Base-by-base conservation (phyloP, 2,329 filamentous ascomycete species). In the Nannizziopsis arthrosporioides region DNA sequence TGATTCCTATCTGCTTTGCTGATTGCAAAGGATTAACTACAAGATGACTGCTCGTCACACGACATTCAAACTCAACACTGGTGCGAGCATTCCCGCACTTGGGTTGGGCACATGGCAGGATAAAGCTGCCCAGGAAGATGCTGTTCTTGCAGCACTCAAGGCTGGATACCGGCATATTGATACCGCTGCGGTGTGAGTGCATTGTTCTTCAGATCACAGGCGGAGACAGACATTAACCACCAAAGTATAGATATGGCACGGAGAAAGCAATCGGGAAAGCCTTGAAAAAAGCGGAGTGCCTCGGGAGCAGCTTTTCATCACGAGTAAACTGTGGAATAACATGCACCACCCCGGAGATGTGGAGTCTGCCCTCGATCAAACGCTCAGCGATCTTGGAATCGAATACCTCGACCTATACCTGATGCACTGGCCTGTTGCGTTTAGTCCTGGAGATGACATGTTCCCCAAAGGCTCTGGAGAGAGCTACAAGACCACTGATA, bases 391-490 rank as follows among this genome's bases (percentile, higher is more conserved):
- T 57, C 73, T 84, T 57, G 74, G 72, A 10, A 67, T 81, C 35
- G 80, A 81, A 50, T 84, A 85, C 60, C 69, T 85, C 49, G 81
- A 85, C 60, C 69, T 85, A 9, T 84, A 76, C 62, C 70, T 85
- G 50, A 83, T 87, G 60, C 81, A 84, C 64, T 85, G 74, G 73
- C 77, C 76, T 0, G 68, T 71, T 8, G 67, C 76, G 10, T 78
- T 76, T 59, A 69, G 70, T 41, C 64, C 69, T 18, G 68, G 72
- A n/a, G 63, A 67, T 17, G 63, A 70, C 5, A 53, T 67, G 36
- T 68, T 75, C 43, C 74, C 74, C 2, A 72, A 71, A 52, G 61
- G 63, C 48, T 57, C 65, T 18, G 57, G 70, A 45, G 69, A 68
- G 22, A 71, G 71, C 44, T 59, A 62, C 3, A 54, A 63, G n/a